A percentile compares a stretch with the other conserved stretches of the same genome.
phyloP scores from a whole-genome alignment of 2,329 filamentous ascomycete genomes.

The Fusarium liriodendri region DNA sequence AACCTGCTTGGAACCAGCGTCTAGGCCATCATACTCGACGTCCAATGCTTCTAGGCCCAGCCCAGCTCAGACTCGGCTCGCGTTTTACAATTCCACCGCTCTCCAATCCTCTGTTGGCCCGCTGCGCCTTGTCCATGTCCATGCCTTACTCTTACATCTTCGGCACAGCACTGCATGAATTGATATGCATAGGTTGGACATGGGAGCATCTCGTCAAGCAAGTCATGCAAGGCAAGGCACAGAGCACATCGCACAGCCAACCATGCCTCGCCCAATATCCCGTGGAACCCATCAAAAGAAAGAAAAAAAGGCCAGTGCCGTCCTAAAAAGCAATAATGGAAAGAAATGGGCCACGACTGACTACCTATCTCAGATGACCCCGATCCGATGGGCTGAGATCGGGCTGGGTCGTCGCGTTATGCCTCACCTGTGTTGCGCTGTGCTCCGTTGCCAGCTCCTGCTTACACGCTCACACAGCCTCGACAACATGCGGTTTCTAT shows the following conservation, averaged over 20 bases:
- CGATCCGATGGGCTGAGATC: constrained; percentile 33
- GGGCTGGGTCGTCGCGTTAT: constrained; percentile 26
- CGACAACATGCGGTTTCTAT: constrained; percentile 29
- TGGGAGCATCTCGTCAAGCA: constrained; percentile 19
- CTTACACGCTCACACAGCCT: constrained; percentile 14
- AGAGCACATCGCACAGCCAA: constrained; percentile 10
- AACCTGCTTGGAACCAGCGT: constrained; percentile 29
- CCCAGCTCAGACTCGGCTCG: neutral
- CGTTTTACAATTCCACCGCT: constrained; percentile 16
- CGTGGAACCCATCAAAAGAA: constrained; percentile 16
- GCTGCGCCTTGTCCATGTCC: neutral
- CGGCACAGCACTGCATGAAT: constrained; percentile 28
- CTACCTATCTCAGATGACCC: constrained; percentile 31
- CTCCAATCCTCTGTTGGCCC: constrained; percentile 14
- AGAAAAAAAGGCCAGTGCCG: neutral
- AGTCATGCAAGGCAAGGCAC: constrained; percentile 16
- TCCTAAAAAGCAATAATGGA: constrained; percentile 10
- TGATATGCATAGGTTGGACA: constrained; percentile 31
- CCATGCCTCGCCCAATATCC: neutral
- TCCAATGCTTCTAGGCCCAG: neutral
- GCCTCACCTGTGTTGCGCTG: neutral
- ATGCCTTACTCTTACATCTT: constrained; percentile 23
- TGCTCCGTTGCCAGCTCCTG: neutral
- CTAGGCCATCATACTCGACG: constrained; percentile 12
- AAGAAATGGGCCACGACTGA: neutral